These are phyloP conservation scores for Phytopythium chamaehyphon DNA, from an alignment of 352 stramenopile species.

Conservation along the genomic window DNA sequence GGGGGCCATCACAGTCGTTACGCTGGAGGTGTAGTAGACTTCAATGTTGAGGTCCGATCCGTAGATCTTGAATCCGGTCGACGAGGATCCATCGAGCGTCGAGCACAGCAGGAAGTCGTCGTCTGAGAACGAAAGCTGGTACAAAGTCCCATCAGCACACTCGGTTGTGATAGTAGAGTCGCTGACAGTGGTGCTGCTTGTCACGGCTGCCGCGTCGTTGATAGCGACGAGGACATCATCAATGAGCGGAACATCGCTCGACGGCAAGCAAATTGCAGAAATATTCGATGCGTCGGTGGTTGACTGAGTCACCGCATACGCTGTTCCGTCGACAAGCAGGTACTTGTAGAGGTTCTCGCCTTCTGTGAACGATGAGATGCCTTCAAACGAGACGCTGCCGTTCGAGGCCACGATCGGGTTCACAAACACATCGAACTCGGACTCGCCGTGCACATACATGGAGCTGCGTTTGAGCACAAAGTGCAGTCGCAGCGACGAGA, in stretches of 20 bases:
- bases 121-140: conserved; percentile 17
- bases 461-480: conserved; percentile 27
- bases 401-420: conserved; percentile 11
- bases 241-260: conserved; percentile 9
- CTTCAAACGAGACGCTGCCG: conserved; percentile 28
- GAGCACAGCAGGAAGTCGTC: conserved; percentile 37
- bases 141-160: conserved; percentile 11
- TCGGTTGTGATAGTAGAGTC: background rate
- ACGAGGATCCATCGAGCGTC: conserved; percentile 5
- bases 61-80: conserved; percentile 17
- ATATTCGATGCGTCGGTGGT: background rate
- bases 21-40: conserved; percentile 14
- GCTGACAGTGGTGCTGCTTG: conserved; percentile 7
- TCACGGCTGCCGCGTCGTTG: conserved; percentile 4
- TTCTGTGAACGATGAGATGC: conserved; percentile 23
- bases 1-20: background rate
- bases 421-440: conserved; percentile 25
- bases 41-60: conserved; percentile 27
- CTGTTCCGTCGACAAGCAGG: conserved; percentile 24
- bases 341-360: conserved; percentile 26
- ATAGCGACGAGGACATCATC: conserved; percentile 11
- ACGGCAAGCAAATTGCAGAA: background rate
- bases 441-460: conserved; percentile 23
- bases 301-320: conserved; percentile 11
- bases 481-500: conserved; percentile 21